Conservation (phyloP, 1,139 yeast genomes). For the Geotrichum bryndzae region DNA sequence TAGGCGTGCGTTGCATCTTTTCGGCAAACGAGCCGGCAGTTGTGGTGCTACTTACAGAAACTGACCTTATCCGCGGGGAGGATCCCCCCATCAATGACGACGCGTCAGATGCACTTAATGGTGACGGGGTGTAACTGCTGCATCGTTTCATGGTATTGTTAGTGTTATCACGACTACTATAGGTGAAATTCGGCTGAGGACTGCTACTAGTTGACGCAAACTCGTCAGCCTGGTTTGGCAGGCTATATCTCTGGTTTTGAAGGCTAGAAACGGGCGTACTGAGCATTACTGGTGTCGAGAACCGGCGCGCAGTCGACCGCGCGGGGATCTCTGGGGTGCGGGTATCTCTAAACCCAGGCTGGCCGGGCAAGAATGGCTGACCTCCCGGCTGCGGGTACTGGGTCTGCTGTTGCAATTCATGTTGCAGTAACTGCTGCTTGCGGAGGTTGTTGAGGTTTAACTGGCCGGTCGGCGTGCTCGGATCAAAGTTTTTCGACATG, state of each 20-base stretch:
- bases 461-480: neutral
- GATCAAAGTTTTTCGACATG: neutral
- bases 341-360: neutral
- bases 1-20: neutral
- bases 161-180: neutral
- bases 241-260: neutral
- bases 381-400: neutral
- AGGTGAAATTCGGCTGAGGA: neutral
- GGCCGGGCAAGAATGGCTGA: neutral
- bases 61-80: neutral
- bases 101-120: neutral
- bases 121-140: slow-evolving; percentile 7
- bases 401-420: neutral
- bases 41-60: neutral
- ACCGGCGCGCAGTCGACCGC: neutral
- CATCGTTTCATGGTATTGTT: neutral
- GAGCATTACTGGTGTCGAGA: neutral
- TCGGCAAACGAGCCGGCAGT: neutral
- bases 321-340: slow-evolving; percentile 1
- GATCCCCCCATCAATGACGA: neutral
- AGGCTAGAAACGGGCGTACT: neutral
- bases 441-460: neutral
- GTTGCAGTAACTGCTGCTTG: neutral
- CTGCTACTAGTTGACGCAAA: neutral
- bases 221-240: neutral